Conservation (phyloP, 352 stramenopile genomes). For the Globisporangium okanoganense region DNA sequence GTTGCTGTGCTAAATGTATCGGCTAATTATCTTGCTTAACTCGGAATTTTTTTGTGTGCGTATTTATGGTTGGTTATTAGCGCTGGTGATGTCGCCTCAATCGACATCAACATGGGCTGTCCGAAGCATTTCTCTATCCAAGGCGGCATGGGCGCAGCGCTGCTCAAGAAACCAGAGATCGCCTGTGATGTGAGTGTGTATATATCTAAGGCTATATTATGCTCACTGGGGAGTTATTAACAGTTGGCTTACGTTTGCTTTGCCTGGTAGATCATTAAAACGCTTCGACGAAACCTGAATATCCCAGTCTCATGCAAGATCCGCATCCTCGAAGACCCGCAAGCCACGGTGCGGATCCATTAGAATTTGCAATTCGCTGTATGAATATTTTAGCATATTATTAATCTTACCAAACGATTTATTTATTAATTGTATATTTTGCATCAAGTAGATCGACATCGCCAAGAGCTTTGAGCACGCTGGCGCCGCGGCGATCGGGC, state of each 20-base stretch:
- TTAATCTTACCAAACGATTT: too few species aligned
- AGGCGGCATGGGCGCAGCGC: constrained; percentile 89
- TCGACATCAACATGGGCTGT: constrained; percentile 96
- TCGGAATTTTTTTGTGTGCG: not conserved
- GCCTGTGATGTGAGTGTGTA: constrained; percentile 65
- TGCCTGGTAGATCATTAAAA: constrained; percentile 64
- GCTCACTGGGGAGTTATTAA: not conserved
- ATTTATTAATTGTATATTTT: not conserved
- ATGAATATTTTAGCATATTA: too few species aligned
- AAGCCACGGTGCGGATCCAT: constrained; percentile 66
- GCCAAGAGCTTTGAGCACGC: constrained; percentile 59
- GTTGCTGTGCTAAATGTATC: not conserved
- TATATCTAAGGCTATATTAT: not conserved
- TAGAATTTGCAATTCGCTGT: too few species aligned
- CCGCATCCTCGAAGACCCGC: constrained; percentile 57
- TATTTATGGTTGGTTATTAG: constrained; percentile 18
- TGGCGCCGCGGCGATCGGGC: constrained; percentile 59
- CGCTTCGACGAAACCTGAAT: constrained; percentile 68
- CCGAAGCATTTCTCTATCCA: constrained; percentile 93
- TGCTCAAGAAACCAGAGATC: constrained; percentile 86
- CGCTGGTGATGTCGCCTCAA: constrained; percentile 79
- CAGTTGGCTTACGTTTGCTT: not conserved
- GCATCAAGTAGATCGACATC: constrained; percentile 46
- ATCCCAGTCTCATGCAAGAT: constrained; percentile 90
- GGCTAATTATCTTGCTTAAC: not conserved